phyloP scores from a whole-genome alignment of 805 yeast species.

The Zygoascus biomembranicola region DNA sequence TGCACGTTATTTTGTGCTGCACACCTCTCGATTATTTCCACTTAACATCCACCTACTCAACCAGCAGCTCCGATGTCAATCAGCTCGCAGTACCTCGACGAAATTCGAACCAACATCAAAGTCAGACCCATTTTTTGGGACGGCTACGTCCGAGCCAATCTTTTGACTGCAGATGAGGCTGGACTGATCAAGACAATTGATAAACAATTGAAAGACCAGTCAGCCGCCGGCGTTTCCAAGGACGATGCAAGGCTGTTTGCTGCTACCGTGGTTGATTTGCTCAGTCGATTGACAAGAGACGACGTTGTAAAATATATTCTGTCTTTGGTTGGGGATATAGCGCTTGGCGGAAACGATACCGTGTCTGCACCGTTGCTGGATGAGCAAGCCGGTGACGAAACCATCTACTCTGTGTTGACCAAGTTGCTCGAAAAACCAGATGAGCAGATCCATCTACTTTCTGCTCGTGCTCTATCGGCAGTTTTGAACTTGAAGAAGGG shows the following conservation, averaged over 20 bases:
- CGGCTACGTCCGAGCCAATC: slow-evolving; percentile 69
- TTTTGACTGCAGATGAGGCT: slow-evolving; percentile 62
- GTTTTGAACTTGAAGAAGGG: slow-evolving; percentile 32
- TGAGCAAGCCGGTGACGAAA: slow-evolving; percentile 31
- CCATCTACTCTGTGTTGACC: slow-evolving; percentile 39
- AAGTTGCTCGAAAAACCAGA: slow-evolving; percentile 48
- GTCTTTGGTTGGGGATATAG: slow-evolving; percentile 52
- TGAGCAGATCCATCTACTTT: slow-evolving; percentile 46
- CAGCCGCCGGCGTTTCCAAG: slow-evolving; percentile 19
- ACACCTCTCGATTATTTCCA: slow-evolving; percentile 25
- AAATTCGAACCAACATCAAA: slow-evolving; percentile 47
- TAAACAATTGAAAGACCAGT: slow-evolving; percentile 31
- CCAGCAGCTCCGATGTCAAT: slow-evolving; percentile 42
- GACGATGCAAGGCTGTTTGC: slow-evolving; percentile 39
- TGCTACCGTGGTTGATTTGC: slow-evolving; percentile 43
- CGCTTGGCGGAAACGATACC: slow-evolving; percentile 9
- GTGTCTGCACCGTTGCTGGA: slow-evolving; percentile 29
- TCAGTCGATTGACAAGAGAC: slow-evolving; percentile 46
- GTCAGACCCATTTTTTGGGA: slow-evolving; percentile 89
- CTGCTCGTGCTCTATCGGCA: slow-evolving; percentile 46
- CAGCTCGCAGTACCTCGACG: slow-evolving; percentile 24
- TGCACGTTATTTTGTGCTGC: background rate
- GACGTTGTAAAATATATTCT: slow-evolving; percentile 60
- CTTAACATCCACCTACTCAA: slow-evolving; percentile 68
- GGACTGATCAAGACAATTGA: slow-evolving; percentile 46